These are phyloP conservation scores for Mycena amicta DNA, from an alignment of 768 basidiomycete species.

Conservation along the genomic window DNA sequence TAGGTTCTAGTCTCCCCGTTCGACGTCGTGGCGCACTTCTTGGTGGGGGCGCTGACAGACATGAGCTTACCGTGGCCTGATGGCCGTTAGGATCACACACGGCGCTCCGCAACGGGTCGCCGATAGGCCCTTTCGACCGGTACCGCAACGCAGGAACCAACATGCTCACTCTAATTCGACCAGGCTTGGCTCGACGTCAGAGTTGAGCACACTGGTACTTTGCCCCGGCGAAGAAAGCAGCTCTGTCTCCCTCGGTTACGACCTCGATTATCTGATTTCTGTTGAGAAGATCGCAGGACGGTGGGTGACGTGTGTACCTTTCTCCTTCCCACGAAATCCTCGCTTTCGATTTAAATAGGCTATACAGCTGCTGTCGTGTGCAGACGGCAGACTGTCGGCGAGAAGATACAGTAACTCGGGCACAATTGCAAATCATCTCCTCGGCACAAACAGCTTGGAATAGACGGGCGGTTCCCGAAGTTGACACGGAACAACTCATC, in stretches of 20 bases:
- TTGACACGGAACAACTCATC: neutral
- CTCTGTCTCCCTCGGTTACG: neutral
- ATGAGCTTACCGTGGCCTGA: neutral
- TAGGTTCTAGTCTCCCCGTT: neutral
- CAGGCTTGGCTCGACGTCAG: neutral
- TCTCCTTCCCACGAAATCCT: neutral
- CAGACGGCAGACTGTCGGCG: neutral
- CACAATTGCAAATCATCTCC: no score
- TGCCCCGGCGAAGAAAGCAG: neutral
- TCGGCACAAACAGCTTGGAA: neutral
- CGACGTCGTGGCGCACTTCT: neutral
- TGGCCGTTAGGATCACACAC: neutral
- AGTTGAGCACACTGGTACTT: neutral
- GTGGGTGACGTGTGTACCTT: neutral
- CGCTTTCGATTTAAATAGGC: neutral
- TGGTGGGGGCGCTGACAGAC: neutral
- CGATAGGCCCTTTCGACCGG: no score
- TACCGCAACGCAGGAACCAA: no score
- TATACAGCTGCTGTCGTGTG: neutral
- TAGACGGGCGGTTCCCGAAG: neutral
- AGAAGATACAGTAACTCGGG: neutral
- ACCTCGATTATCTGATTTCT: no score
- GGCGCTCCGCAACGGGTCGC: no score
- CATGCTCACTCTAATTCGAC: neutral
- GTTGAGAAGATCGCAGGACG: no score